Conservation (phyloP, 441 rosid genomes). For the Corymbia calophylla region DNA sequence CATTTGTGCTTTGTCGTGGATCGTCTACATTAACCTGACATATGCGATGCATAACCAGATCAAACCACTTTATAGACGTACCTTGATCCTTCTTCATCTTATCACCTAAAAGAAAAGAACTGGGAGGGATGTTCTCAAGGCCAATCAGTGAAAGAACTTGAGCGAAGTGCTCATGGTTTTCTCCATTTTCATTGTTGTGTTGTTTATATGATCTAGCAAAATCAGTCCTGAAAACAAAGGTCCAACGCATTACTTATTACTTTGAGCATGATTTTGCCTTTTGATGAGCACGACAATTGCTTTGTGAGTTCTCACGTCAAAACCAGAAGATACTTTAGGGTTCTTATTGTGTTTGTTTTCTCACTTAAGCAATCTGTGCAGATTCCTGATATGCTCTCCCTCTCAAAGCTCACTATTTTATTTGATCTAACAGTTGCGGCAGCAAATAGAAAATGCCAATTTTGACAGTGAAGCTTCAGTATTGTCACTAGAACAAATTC, state of each 20-base stretch:
- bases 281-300: background rate
- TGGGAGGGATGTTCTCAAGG: background rate
- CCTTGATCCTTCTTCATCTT: background rate
- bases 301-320: background rate
- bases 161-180: background rate
- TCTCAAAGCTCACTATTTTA: background rate
- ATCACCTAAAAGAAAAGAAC: background rate
- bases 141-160: background rate
- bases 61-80: background rate
- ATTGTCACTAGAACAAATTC: conserved; percentile 49
- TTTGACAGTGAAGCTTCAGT: conserved; percentile 49
- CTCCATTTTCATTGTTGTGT: background rate
- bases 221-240: background rate
- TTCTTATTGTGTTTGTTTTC: background rate
- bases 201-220: background rate
- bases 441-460: conserved; percentile 46
- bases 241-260: background rate
- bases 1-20: background rate
- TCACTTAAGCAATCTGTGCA: background rate
- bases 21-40: background rate
- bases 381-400: background rate
- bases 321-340: background rate
- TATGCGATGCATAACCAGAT: background rate
- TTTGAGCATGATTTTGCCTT: background rate
- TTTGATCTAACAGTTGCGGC: conserved; percentile 39